These are phyloP conservation scores for Coniosporium tulheliwenetii DNA, from an alignment of 2,329 filamentous ascomycete genomes.

Conservation along the genomic window DNA sequence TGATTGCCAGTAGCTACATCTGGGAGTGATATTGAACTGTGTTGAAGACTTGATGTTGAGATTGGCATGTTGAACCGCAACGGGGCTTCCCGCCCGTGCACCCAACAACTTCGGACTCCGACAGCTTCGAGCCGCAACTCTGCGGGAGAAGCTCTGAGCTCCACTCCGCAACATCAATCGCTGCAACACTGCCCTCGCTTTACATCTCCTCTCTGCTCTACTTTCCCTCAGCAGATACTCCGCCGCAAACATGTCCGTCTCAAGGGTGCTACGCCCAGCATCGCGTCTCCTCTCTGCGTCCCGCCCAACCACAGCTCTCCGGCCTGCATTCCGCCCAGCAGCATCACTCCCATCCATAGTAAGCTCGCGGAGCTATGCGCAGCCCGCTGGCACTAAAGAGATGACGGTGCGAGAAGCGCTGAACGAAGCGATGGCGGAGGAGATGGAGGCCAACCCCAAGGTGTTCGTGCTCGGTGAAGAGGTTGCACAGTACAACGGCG, in stretches of 20 bases:
- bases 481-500: conserved; percentile 98
- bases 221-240: too few relatives aligned
- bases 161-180: too few relatives aligned
- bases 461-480: conserved; percentile 95
- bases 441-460: conserved; percentile 87
- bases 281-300: conserved; percentile 45
- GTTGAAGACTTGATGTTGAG: too few relatives aligned
- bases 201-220: too few relatives aligned
- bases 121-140: too few relatives aligned
- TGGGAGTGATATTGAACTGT: too few relatives aligned
- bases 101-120: too few relatives aligned
- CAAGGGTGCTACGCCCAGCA: conserved; percentile 48
- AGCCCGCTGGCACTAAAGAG: conserved; percentile 56
- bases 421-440: conserved; percentile 95
- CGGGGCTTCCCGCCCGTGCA: too few relatives aligned
- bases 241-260: conserved; percentile 34
- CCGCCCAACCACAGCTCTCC: conserved; percentile 32
- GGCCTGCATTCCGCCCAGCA: conserved; percentile 37
- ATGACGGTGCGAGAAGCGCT: conserved; percentile 94
- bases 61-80: too few relatives aligned
- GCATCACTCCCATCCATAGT: conserved; percentile 31
- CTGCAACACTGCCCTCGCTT: too few relatives aligned
- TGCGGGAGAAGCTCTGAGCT: too few relatives aligned
- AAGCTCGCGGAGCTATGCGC: conserved; percentile 39
- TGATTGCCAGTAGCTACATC: too few relatives aligned